These are phyloP conservation scores for Lasiosphaeria miniovina DNA, from an alignment of 495 filamentous ascomycete genomes.

Conservation along the genomic window DNA sequence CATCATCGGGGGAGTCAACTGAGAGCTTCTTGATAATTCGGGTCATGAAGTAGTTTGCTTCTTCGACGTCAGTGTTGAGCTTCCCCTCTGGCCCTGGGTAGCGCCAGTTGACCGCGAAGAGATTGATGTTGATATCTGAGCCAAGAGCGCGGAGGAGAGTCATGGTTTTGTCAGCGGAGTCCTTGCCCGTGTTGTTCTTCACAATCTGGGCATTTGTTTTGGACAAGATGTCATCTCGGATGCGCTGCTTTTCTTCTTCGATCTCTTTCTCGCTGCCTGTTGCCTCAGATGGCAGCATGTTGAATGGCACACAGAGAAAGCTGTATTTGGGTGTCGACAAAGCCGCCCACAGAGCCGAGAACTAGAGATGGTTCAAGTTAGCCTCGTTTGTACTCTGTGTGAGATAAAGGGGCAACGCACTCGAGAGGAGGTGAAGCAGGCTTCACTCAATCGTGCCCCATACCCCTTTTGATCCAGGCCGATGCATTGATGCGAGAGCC, in stretches of 20 bases:
- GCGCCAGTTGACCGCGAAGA: slow-evolving; percentile 42
- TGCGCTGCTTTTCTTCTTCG: slow-evolving; percentile 38
- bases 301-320: slow-evolving; percentile 45
- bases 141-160: slow-evolving; percentile 39
- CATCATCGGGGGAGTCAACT: slow-evolving; percentile 34
- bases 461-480: slow-evolving; percentile 38
- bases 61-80: slow-evolving; percentile 46
- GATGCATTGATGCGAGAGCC: slow-evolving; percentile 39
- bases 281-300: slow-evolving; percentile 39
- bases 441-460: slow-evolving; percentile 40
- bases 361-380: slow-evolving; percentile 25
- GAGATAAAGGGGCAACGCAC: slow-evolving; percentile 16
- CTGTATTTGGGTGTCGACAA: slow-evolving; percentile 27
- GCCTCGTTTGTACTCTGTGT: neutral
- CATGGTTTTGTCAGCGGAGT: slow-evolving; percentile 26
- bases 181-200: neutral
- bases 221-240: slow-evolving; percentile 37
- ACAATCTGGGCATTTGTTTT: slow-evolving; percentile 37
- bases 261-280: slow-evolving; percentile 18
- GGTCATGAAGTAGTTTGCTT: slow-evolving; percentile 48
- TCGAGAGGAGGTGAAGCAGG: slow-evolving; percentile 34
- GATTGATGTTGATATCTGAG: slow-evolving; percentile 49
- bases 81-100: slow-evolving; percentile 34
- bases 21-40: slow-evolving; percentile 41
- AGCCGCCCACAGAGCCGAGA: slow-evolving; percentile 44